A percentile compares a stretch with the other conserved stretches of the same genome.
phyloP scores from a whole-genome alignment of 805 yeast genomes.

The Hanseniaspora lindneri region DNA sequence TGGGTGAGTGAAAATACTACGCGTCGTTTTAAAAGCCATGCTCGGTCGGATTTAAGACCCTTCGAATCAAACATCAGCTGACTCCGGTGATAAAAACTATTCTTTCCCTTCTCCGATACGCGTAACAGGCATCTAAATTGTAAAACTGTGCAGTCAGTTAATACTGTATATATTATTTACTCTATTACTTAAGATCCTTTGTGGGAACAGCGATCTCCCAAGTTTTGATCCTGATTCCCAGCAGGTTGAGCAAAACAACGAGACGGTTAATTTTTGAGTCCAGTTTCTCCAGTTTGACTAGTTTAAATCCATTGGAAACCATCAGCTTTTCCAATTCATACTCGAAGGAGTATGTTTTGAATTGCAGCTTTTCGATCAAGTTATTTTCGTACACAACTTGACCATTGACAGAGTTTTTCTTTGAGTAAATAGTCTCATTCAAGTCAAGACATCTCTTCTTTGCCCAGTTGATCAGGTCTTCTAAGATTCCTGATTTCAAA shows the following conservation, averaged over 20 bases:
- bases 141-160: no score
- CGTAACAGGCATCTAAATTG: no score
- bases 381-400: conserved; percentile 6
- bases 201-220: conserved; percentile 12
- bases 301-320: conserved; percentile 8
- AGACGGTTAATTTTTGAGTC: conserved; percentile 4
- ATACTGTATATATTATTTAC: no score
- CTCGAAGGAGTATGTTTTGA: conserved; percentile 14
- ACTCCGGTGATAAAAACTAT: no score
- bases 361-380: conserved; percentile 1
- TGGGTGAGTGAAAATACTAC: no score
- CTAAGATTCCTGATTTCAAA: conserved; percentile 48
- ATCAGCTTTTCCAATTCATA: conserved; percentile 11
- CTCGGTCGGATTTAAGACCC: no score
- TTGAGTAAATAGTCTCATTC: conserved; percentile 11
- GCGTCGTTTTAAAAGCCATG: no score
- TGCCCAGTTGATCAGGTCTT: conserved; percentile 54
- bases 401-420: conserved; percentile 6
- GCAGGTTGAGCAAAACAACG: background rate
- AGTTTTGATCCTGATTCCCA: conserved; percentile 9
- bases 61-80: no score
- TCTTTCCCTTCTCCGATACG: no score
- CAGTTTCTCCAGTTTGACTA: conserved; percentile 6
- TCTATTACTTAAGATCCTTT: no score
- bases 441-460: conserved; percentile 34